These are phyloP conservation scores for Solanum clarkiae DNA, from an alignment of 257 asterid species.

Conservation along the genomic window DNA sequence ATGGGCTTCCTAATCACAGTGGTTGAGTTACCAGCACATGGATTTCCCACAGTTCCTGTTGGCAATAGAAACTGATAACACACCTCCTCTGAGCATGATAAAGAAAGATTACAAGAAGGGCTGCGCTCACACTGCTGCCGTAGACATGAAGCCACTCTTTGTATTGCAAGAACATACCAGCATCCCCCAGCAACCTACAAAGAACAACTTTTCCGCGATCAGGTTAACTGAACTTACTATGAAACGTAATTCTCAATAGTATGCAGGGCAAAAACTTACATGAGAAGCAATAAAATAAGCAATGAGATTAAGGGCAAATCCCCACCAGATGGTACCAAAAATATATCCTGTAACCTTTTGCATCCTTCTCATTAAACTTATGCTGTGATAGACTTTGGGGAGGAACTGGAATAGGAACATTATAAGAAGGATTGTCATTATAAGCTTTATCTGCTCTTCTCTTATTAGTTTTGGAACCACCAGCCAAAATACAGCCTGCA, in stretches of 20 bases:
- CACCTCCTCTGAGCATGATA: conserved; percentile 71
- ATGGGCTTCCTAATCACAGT: conserved; percentile 9
- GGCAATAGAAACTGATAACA: conserved; percentile 59
- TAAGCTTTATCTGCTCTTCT: conserved; percentile 47
- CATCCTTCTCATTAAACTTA: conserved; percentile 75
- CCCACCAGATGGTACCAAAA: conserved; percentile 99
- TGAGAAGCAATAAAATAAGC: conserved; percentile 97
- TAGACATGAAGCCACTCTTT: conserved; percentile 74
- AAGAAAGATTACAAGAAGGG: conserved; percentile 30
- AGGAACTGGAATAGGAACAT: conserved; percentile 80
- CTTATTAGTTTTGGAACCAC: conserved; percentile 66
- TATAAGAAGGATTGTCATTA: conserved; percentile 57
- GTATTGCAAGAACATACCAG: conserved; percentile 90
- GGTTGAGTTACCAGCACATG: conserved; percentile 55
- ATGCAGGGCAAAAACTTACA: conserved; percentile 24
- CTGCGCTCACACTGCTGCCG: conserved; percentile 41
- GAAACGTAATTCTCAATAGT: background rate
- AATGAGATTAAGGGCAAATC: conserved; percentile 81
- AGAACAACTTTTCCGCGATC: background rate
- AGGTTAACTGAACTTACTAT: background rate
- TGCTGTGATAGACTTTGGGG: conserved; percentile 80
- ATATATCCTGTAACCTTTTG: conserved; percentile 81
- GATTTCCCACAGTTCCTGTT: conserved; percentile 30
- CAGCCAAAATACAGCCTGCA: conserved; percentile 74
- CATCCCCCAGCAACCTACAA: conserved; percentile 90